Evolutionary conservation across 176 grass and related monocot species (phyloP), one percentile per base, ranked within the genome.

Genomic region (Chloris gayana): DNA sequence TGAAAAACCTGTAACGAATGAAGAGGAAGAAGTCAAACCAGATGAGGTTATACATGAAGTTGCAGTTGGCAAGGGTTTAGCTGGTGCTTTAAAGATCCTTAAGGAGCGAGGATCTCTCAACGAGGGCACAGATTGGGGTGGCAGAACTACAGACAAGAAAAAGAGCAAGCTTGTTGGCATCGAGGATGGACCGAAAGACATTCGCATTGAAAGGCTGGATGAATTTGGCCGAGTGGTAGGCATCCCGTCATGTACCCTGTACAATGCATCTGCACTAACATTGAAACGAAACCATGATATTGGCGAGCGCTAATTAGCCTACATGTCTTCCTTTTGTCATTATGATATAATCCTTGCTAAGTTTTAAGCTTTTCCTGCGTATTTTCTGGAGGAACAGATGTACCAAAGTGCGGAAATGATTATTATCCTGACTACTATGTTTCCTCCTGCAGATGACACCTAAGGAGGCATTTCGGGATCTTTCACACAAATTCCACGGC

Each of bases 401-500:
- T 26, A 15, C 32, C 32, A 84, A 51, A 63, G 75, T 64, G 14
- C 57, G 51, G 22, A 72, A 54, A 54, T 54, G 18, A 54, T 75
- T 44, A 14, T 84, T 62, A 62, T 67, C 31, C 49, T 86, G 44
- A 47, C 24, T 70, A 3, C 54, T 63, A 14, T 39, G 4, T 72
- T 2, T 25, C 58, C 60, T 45, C 18, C 22, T 66, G 35, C 76
- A 98, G 90, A 95, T 93, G 92, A 95, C 92, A 69, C 90, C 88
- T 18, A 99, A 88, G 88, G 92, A 99, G 76, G 96, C 96, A 72
- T 98, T 95, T 78, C 74, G 92, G 42, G 77, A 80, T 80, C 84
- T 95, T 77, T 95, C 96, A 12, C 92, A 95, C 82, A 94, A 91
- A 84, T 98, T 98, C 35, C 96, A 95, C 85, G 96, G 92, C 59